Base-by-base conservation (phyloP, 108 stramenopile species). In the Schizochytrium sp. region DNA sequence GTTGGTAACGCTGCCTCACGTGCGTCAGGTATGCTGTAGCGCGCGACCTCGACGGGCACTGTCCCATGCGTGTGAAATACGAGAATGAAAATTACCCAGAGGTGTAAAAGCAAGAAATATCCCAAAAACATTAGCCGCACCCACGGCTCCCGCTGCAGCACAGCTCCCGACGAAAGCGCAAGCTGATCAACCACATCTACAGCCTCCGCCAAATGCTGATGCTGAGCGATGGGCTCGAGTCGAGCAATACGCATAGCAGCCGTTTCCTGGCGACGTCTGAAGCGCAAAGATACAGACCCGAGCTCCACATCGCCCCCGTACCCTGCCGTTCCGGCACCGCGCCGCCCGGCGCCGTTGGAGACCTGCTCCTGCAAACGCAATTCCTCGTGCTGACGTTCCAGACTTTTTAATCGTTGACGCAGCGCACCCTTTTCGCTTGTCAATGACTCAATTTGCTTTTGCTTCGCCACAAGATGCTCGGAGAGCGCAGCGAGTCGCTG, bases 81-180 rank as follows among this genome's bases (percentile, higher is more conserved):
- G n/a, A 83, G 76, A 16, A 83, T 83, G 51, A 53, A 83, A 25
- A 83, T 53, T 34, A 83, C 76, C 76, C 76, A 83, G 48, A 83
- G 25, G 76, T 83, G 76, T 1, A 83, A 23, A 53, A 83, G 48
- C 45, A 83, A 53, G 25, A 83, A 25, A 53, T 83, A 83, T 8
- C n/a, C 45, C 51, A 83, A 53, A 34, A 83, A 83, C 48, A 23
- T 53, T 12, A 83, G 76, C 6, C 76, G 19, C 6, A 53, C 76
- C 76, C 76, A 83, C 6, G 76, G 76, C 51, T 83, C 48, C 76
- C 51, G 76, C 45, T 83, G 51, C 45, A 83, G 45, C 10, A 53
- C 28, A 45, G 51, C 76, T 12, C 76, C 76, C 19, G 51, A 47
- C 51, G 76, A 53, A 21, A 83, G 28, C 23, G 48, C 45, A 14